A percentile compares a stretch with the other conserved stretches of the same genome.
These are phyloP conservation scores for Globisporangium paroecandrum DNA, from an alignment of 352 stramenopile genomes.

Conservation along the genomic window DNA sequence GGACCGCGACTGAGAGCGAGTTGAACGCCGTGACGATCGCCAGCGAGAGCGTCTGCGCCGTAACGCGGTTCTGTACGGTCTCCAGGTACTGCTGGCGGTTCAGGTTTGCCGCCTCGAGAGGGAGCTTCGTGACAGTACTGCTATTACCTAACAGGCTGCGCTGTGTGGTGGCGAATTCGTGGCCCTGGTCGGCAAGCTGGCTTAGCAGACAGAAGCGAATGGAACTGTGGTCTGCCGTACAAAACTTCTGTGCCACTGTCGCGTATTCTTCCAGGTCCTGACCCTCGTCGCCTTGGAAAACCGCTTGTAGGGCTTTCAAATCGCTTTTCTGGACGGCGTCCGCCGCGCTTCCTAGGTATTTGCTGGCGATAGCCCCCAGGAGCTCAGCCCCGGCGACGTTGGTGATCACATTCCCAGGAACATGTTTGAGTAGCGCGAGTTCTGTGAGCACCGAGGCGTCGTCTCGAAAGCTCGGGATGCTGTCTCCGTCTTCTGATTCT, in stretches of 20 bases:
- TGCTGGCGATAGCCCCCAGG: not conserved
- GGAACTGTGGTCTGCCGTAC: not conserved
- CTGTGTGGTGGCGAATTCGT: not conserved
- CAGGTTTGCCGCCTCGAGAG: not conserved
- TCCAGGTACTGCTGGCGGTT: not conserved
- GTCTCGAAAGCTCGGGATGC: not conserved
- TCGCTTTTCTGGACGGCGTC: not conserved
- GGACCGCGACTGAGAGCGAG: not conserved
- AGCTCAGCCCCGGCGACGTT: not conserved
- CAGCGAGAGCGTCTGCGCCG: not conserved
- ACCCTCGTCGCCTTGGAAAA: not conserved
- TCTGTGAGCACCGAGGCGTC: not conserved
- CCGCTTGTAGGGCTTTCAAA: not conserved
- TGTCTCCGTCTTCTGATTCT: not conserved
- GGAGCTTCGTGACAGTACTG: not conserved
- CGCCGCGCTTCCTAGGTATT: not conserved
- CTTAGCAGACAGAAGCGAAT: not conserved
- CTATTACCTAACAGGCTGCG: not conserved
- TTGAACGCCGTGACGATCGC: slow-evolving; percentile 1
- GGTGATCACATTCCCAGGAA: not conserved
- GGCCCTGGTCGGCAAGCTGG: not conserved
- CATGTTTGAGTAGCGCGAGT: not conserved
- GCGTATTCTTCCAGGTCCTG: not conserved
- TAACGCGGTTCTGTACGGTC: not conserved
- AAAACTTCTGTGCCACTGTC: not conserved